Evolutionary conservation across 2,329 filamentous ascomycete species (phyloP), one percentile per base, ranked within the genome.

Genomic region (Sporothrix protearum): DNA sequence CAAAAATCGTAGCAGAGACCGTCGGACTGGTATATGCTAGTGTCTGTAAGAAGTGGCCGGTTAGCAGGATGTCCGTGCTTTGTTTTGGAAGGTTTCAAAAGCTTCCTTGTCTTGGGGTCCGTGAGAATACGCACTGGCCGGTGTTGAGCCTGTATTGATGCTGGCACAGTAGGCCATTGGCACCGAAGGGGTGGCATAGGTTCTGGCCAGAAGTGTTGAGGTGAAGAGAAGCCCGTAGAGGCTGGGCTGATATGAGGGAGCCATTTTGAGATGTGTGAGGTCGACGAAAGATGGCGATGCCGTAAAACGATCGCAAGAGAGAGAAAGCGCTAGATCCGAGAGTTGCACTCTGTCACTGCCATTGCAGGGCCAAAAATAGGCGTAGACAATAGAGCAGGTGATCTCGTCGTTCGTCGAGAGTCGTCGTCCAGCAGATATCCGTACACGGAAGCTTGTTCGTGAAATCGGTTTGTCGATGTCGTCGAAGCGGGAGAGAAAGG

Each of bases 1-100:
- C 92, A 95, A 66, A 84, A 84, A 66, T 86, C 81, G 67, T 83
- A 81, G 78, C 92, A 95, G 14, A 89, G 84, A 39, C 91, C 91
- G 75, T 92, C 89, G 25, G 91, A 91, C 78, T 93, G 90, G 73
- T 80, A 90, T 74, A 84, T 85, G 73, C 83, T 86, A 42, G 78
- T 77, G 74, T 87, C 88, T 89, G 73, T 73, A 69, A 73, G 69
- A 33, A 30, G 36, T 25, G n/a, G n/a, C n/a, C 4, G 10, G 59
- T 64, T 25, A 64, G 59, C 16, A 28, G 1, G 5, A 12, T 33
- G 28, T 16, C 19, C 25, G 14, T 16, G 55, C 14, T 22, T 22
- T 39, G 57, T n/a, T 12, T 61, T 25, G 3, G 28, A 22, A 7
- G 10, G 9, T n/a, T n/a, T 39, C 9, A 3, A 33, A 28, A 1